Base-by-base conservation (phyloP, 2,329 filamentous ascomycete genomes). In the Emergomyces africanus region DNA sequence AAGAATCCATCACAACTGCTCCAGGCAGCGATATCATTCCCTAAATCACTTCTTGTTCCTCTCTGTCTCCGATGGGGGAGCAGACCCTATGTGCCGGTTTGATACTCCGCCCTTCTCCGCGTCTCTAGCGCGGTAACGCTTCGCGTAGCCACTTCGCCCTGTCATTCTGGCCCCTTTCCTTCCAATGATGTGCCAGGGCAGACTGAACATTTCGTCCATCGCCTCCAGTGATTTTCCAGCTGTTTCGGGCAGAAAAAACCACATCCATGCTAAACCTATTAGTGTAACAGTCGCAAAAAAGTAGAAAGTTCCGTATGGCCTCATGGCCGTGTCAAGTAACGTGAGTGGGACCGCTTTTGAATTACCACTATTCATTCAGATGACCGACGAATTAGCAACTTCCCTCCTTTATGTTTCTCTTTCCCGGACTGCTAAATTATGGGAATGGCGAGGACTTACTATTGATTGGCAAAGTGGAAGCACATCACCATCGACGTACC, bases 241-340 rank as follows among this genome's bases (percentile, higher is more conserved):
- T 0, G 85, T 88, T 76, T 90, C 87, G 0, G 86, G 87, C 1
- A 90, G 79, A 61, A 81, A 84, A 71, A 88, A 79, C 78, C 79
- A 87, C 10, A 86, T 85, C 83, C 85, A 89, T 5, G 79, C 39
- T 3, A 84, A 79, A 14, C 87, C 86, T 12, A 89, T 50, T 0
- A 85, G 64, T 0, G 87, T 89, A n/a, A 89, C 77, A 3, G 77
- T 81, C 0, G 81, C 78, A 70, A 90, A 90, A 74, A 85, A 87
- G 79, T 85, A 85, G 75, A 90, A 90, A 0, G 87, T 90, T 0
- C 88, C 88, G 51, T 78, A 81, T 2, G 74, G 74, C 0, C 72
- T 76, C 67, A 81, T 74, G 25, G 66, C 66, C 44, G 66, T 61
- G 4, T 66, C 59, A 71, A 88, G 75, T 50, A 89, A 79, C 68